Percentiles rank a stretch among this genome's conserved stretches.
Conservation (phyloP, 306 rosid species). For the Rubus idaeus region DNA sequence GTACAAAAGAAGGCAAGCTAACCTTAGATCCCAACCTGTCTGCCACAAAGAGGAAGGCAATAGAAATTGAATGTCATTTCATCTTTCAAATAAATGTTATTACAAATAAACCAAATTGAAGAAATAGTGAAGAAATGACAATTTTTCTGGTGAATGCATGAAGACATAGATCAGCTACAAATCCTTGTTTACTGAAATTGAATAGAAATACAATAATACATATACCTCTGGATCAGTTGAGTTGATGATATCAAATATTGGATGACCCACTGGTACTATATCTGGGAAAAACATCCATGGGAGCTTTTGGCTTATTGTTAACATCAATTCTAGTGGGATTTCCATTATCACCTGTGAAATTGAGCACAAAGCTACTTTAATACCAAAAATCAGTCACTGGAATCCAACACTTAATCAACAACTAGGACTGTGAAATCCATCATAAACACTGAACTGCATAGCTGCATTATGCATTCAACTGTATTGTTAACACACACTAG, state of each 20-base stretch:
- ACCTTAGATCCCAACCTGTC: slow-evolving; percentile 96
- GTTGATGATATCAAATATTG: slow-evolving; percentile 90
- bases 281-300: slow-evolving; percentile 99
- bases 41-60: slow-evolving; percentile 57
- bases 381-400: not conserved
- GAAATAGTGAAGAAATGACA: not conserved
- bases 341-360: slow-evolving; percentile 84
- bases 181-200: slow-evolving; percentile 10
- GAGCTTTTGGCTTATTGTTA: slow-evolving; percentile 80
- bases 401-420: slow-evolving; percentile 2
- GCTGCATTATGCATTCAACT: not conserved
- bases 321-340: slow-evolving; percentile 89
- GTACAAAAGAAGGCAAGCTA: slow-evolving; percentile 86
- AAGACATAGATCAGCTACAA: not conserved
- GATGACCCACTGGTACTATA: slow-evolving; percentile 88
- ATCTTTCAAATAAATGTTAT: not conserved
- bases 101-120: not conserved
- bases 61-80: slow-evolving; percentile 7
- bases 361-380: slow-evolving; percentile 16
- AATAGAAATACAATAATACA: slow-evolving; percentile 23
- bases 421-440: not conserved
- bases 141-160: not conserved
- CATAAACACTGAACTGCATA: not conserved
- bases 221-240: slow-evolving; percentile 91
- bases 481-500: not conserved